Conservation (phyloP, 2,329 filamentous ascomycete genomes). For the Fusarium robinianum region DNA sequence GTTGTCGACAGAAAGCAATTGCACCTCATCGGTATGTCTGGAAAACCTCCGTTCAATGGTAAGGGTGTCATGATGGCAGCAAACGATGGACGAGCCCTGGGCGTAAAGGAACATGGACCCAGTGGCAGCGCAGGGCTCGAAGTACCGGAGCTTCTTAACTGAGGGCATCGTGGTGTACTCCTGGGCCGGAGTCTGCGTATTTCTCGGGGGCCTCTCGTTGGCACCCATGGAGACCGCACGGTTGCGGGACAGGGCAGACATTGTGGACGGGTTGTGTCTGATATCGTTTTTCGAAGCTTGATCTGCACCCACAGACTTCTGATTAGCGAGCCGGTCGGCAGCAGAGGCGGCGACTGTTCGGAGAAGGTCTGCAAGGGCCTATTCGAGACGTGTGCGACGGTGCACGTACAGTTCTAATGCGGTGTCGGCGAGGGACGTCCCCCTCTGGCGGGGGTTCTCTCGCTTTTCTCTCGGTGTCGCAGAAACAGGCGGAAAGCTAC, state of each 20-base stretch:
- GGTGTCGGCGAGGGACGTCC: conserved; percentile 37
- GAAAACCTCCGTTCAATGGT: conserved; percentile 87
- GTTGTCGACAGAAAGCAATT: conserved; percentile 86
- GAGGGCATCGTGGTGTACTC: conserved; percentile 58
- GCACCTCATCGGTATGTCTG: conserved; percentile 80
- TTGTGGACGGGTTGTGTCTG: conserved; percentile 60
- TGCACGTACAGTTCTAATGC: conserved; percentile 48
- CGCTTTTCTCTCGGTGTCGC: conserved; percentile 34
- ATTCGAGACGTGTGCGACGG: conserved; percentile 43
- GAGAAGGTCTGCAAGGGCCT: conserved; percentile 30
- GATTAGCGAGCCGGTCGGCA: conserved; percentile 30
- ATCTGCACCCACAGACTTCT: conserved; percentile 23
- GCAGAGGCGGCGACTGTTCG: conserved; percentile 28
- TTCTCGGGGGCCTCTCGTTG: conserved; percentile 58
- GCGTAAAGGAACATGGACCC: conserved; percentile 89
- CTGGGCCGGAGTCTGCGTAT: conserved; percentile 47
- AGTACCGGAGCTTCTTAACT: conserved; percentile 58
- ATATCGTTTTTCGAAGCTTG: conserved; percentile 41
- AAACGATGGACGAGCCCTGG: conserved; percentile 79
- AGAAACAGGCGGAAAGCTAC: conserved; percentile 40
- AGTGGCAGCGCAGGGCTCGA: conserved; percentile 89
- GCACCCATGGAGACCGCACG: conserved; percentile 64
- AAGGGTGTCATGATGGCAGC: conserved; percentile 89
- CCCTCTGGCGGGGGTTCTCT: conserved; percentile 34
- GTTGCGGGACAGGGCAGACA: conserved; percentile 59